A percentile compares a stretch with the other conserved stretches of the same genome.
These are phyloP conservation scores for Golubevia pallescens DNA, from an alignment of 1,284 basidiomycete genomes.

Conservation along the genomic window DNA sequence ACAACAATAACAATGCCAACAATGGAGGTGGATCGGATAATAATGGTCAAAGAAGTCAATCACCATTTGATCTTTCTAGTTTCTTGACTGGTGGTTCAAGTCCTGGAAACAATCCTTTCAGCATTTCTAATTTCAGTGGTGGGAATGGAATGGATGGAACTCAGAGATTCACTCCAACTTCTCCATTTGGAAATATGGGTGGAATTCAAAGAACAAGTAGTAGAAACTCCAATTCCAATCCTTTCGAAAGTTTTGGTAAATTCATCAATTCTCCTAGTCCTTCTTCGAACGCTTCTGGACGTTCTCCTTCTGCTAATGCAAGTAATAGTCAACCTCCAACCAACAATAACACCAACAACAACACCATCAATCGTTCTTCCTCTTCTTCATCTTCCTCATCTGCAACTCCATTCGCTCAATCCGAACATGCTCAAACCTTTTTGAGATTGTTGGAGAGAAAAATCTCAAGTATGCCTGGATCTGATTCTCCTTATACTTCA, in stretches of 20 bases:
- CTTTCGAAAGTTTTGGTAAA: background rate
- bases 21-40: background rate
- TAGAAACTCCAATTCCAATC: background rate
- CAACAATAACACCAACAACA: background rate
- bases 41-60: constrained; percentile 17
- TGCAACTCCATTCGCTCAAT: background rate
- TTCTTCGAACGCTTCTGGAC: background rate
- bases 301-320: background rate
- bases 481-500: constrained; percentile 30
- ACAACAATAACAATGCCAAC: constrained; percentile 8
- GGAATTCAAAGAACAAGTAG: background rate
- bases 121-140: background rate
- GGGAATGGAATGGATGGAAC: too few species aligned
- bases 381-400: too few species aligned
- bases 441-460: background rate
- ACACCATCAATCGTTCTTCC: background rate
- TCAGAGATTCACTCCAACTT: too few species aligned
- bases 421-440: background rate
- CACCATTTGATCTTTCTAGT: constrained; percentile 43
- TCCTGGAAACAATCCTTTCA: constrained; percentile 20
- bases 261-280: background rate
- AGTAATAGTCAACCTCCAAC: background rate
- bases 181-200: too few species aligned
- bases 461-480: too few species aligned
- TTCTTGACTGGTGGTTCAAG: constrained; percentile 48